Evolutionary conservation across 2,329 filamentous ascomycete species (phyloP), one percentile per base, ranked within the genome.

Genomic region (Cryphonectria nitschkei): DNA sequence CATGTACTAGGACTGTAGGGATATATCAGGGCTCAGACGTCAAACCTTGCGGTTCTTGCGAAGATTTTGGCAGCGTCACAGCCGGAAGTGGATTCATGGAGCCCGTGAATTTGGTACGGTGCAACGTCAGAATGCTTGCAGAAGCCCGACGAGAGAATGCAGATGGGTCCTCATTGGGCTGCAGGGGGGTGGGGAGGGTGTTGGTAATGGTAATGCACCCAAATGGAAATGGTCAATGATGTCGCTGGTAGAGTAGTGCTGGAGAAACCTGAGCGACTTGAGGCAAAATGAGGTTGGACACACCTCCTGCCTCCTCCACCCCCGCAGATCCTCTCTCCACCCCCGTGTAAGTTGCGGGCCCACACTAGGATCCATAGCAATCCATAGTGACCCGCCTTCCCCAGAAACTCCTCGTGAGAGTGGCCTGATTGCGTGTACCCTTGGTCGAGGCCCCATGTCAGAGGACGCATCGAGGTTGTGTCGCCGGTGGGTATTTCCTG

Each of bases 401-500:
- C 67, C 56, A 62, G 67, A 68, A 63, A 54, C 26, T 50, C n/a
- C 41, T 50, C 67, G 13, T 52, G 29, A 43, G 67, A 68, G 29
- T 68, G 67, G 56, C 32, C 41, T 67, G 54, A 61, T 60, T 60
- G 52, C 54, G 54, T 50, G 41, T 56, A 46, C 34, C 32, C 65
- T 34, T 6, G 39, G 1, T 67, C 34, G 26, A 39, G 34, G n/a
- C 26, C 39, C 41, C 54, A 41, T 46, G 56, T 22, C 16, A 14
- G 46, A 16, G 34, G 52, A 46, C 32, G 58, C 67, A 62, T 68
- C 29, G 16, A 41, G n/a, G 43, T 52, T 37, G 67, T 2, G 16
- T n/a, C 56, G 16, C 39, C 32, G 67, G 32, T 62, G 41, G 29
- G 26, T 62, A 43, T 22, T 68, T 50, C 67, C 41, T 34, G 19